Evolutionary conservation across 257 asterid genomes (phyloP), one percentile per base, ranked within the genome.

Genomic region (Verbena officinalis): DNA sequence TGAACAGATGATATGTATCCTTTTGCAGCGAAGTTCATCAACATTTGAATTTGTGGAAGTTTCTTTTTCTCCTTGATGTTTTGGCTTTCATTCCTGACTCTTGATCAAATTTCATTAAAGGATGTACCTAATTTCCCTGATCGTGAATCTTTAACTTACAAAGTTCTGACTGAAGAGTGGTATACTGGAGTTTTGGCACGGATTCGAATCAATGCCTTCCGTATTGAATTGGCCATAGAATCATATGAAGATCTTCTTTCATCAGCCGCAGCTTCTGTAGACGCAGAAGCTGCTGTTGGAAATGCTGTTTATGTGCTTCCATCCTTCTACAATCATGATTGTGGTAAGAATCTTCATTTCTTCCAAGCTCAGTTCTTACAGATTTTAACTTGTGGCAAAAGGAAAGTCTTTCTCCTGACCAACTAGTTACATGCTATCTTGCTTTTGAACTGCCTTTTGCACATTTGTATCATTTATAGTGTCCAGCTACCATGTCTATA

Each of bases 161-260:
- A 27, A 89, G 96, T 91, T 83, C 75, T 89, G 74, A 89, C 95
- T 69, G 87, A 85, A 72, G 82, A 86, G 69, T 91, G 98, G 96
- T 91, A 89, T 69, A 39, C 44, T 63, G 75, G 83, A 50, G 85
- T 80, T 61, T 64, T 91, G 83, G 84, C 95, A 62, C 87, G 95
- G 64, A 84, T 91, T 50, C 90, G 98, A 55, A 76, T 89, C 78
- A 88, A 91, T 78, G 83, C 98, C 58, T 91, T 91, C 46, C 89
- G 96, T 39, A 73, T 89, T 67, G 98, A 91, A 70, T 78, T 83
- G 75, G 79, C 90, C 46, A 65, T 80, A 44, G 85, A 80, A 81
- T 84, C 88, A 34, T 79, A 81, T 55, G 95, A 86, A 71, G 95
- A 91, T 68, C 90, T 89, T 64, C 80, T 77, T 67, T 83, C 84